Evolutionary conservation across 352 stramenopile genomes (phyloP).

Genomic region (Pythium sp.): DNA sequence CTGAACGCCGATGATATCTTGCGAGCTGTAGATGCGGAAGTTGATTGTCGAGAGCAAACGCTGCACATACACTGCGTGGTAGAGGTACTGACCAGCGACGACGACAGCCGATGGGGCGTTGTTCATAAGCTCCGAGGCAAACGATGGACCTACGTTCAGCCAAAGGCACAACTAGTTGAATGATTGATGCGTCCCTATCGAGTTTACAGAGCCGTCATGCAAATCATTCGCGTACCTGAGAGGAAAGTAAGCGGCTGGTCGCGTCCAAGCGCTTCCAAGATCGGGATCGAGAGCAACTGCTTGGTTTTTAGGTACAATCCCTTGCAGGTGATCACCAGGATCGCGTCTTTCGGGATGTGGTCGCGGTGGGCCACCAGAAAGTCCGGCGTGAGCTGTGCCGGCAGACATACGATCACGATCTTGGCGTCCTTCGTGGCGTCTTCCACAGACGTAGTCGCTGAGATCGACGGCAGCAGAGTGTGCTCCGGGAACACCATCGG

Average conservation of each 20-base stretch:
- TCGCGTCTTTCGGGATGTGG: conserved; percentile 85
- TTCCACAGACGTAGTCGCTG: conserved; percentile 87
- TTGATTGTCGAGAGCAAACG: conserved; percentile 79
- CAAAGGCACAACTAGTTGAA: too few relatives aligned
- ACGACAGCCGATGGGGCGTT: conserved; percentile 94
- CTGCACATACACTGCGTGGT: conserved; percentile 85
- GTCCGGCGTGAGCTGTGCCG: conserved; percentile 92
- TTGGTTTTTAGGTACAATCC: conserved; percentile 95
- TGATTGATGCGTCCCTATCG: too few relatives aligned
- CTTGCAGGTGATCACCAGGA: conserved; percentile 94
- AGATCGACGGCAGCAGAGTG: conserved; percentile 73
- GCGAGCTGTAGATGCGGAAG: conserved; percentile 93
- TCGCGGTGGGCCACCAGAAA: conserved; percentile 88
- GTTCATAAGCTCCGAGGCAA: conserved; percentile 96
- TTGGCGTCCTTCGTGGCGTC: conserved; percentile 86
- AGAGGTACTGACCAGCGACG: conserved; percentile 93
- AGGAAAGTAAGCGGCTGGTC: conserved; percentile 95
- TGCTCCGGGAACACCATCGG: conserved; percentile 91
- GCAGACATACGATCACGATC: conserved; percentile 95
- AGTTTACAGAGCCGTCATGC: not conserved
- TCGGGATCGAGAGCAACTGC: conserved; percentile 94
- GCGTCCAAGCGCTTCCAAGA: conserved; percentile 88
- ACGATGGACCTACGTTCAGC: conserved; percentile 68
- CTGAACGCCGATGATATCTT: conserved; percentile 95
- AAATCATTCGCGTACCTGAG: conserved; percentile 40